Base-by-base conservation (phyloP, 441 rosid genomes). In the Kokia cookei region DNA sequence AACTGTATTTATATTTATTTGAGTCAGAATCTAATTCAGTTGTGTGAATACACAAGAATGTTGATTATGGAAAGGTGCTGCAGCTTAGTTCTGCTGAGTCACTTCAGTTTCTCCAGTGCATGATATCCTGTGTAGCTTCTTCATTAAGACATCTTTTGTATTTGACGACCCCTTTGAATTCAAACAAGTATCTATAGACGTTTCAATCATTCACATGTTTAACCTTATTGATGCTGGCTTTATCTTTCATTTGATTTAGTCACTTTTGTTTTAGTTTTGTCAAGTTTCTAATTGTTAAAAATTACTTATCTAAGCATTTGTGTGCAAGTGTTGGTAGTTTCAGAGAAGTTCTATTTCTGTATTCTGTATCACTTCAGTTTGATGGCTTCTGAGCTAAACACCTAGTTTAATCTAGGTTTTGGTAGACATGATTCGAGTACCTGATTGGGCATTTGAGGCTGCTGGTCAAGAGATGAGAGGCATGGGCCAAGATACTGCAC, bases 381-480 rank as follows among this genome's bases (percentile, higher is more conserved):
- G 48, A 32, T 69, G 73, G 61, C 61, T 53, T 48, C 53, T 62
- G 50, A 73, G 2, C 22, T 9, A 3, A 63, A 53, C 42, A 72
- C 61, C 40, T 35, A 48, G 71, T 73, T 64, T 78, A 50, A 63
- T 76, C 65, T 80, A 96, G 98, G 91, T 96, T 80, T 78, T 96
- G 71, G 94, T 93, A 55, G 99, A 93, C 88, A 90, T 96, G 97
- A 76, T 96, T 62, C 84, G 94, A 70, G 98, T 93, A 71, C 98
- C 99, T 42, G 97, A 89, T 80, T 94, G 99, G 99, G 96, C 98
- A 79, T 92, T 93, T 82, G 98, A 96, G 86, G 98, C 98, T 60
- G 96, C 99, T 8, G 97, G 98, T 77, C 99, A 92, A 87, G 99
- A 96, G 86, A 85, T 91, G 97, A 91, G 98, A 84, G 87, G 85